Evolutionary conservation across 768 basidiomycete species (phyloP), one percentile per base, ranked within the genome.

Genomic region (Neoboletus brunneissimus): DNA sequence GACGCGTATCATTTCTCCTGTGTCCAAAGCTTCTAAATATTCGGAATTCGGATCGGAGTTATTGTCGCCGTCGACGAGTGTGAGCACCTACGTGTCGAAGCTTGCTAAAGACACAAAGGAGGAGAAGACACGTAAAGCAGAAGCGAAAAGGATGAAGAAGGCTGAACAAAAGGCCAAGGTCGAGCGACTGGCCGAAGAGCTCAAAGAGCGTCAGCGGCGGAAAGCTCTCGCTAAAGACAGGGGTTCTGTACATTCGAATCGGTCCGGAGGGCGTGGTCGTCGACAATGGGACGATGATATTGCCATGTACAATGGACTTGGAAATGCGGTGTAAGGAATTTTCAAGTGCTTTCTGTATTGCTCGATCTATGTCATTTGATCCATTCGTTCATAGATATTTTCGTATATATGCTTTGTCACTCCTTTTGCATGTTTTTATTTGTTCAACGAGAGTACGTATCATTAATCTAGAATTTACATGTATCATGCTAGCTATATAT

Each of bases 111-210:
- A 70, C n/a, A 64, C 59, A 55, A 64, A 67, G 42, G 81, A 80
- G 55, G 68, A 73, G 60, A 82, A 78, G 67, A 66, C 62, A 59
- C 69, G 69, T 53, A 81, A 75, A 67, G 75, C 73, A 23, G 75
- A 79, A 53, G 75, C 76, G 45, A 77, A 79, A 66, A 64, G 54
- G 59, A 67, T 71, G 67, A 74, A 75, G 58, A 80, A 77, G 69
- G 75, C 76, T 11, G 71, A 76, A 50, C 67, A 73, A 47, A 71
- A 73, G 34, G 73, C 73, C 52, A 74, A 67, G 59, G 69, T 67
- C 32, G 76, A 79, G 55, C 72, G 72, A 49, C 70, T 81, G 32
- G 80, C 81, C n/a, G 64, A 71, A 53, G 73, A 79, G 46, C 71
- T 81, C 58, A 79, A 76, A 65, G 72, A 72, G 49, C 71, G 66